phyloP scores from a whole-genome alignment of 106 monocot genomes.

The Hemerocallis citrina region DNA sequence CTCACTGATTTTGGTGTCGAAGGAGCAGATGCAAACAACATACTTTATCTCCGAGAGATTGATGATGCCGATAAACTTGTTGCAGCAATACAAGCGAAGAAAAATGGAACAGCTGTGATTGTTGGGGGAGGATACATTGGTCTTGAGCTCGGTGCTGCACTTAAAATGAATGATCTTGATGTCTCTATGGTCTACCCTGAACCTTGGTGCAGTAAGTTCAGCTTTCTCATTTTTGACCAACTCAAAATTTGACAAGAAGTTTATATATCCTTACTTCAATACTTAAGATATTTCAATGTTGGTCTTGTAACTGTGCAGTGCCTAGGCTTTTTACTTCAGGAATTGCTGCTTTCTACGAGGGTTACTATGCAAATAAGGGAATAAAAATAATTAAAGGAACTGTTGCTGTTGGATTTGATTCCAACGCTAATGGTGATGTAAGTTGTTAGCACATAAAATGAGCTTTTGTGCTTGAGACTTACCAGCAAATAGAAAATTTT shows the following conservation, averaged over 20 bases:
- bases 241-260: neutral
- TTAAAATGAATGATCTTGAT: conserved; percentile 64
- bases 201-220: conserved; percentile 96
- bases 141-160: conserved; percentile 74
- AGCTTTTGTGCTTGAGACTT: neutral
- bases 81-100: conserved; percentile 69
- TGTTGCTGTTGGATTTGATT: conserved; percentile 56
- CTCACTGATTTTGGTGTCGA: conserved; percentile 87
- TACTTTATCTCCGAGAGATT: conserved; percentile 86
- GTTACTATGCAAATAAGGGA: conserved; percentile 59
- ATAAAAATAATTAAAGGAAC: conserved; percentile 60
- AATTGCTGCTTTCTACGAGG: conserved; percentile 76
- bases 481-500: no score
- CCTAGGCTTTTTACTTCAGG: conserved; percentile 84
- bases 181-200: conserved; percentile 97
- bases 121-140: conserved; percentile 97
- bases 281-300: neutral
- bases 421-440: conserved; percentile 48
- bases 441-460: conserved; percentile 1
- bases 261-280: no score
- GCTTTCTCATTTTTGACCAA: neutral
- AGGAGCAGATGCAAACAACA: conserved; percentile 89
- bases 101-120: conserved; percentile 77
- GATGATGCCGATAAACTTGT: conserved; percentile 86
- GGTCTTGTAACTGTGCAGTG: conserved; percentile 42